Evolutionary conservation across 2,329 filamentous ascomycete genomes (phyloP), one percentile per base, ranked within the genome.

Genomic region (Didymella exigua): DNA sequence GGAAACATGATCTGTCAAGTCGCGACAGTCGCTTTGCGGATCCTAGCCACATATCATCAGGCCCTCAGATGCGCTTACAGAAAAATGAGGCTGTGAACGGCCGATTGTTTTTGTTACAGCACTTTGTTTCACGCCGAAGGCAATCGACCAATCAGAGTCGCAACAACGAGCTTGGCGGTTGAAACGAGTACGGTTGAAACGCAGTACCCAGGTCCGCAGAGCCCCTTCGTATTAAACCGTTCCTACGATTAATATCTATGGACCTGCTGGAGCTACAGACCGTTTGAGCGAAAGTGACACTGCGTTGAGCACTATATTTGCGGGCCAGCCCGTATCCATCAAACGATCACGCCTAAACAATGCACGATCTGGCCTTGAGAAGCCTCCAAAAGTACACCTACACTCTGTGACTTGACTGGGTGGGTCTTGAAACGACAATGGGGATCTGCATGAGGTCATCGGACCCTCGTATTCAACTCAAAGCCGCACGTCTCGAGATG

Each of bases 101-200:
- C 21, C 23, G 36, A 26, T 16, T 46, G 43, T 41, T 47, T 23
- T n/a, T 55, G 54, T 48, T 38, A 51, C 48, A 51, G 13, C 14
- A n/a, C 16, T 3, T 3, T 48, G 54, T 44, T 33, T 31, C 41
- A 50, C 42, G 18, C 23, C 26, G 2, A 21, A 29, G 36, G 2
- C 7, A 11, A 2, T 19, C 37, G 10, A 23, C 54, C 54, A 56
- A 56, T 56, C 54, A 51, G 21, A 42, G 11, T 19, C 4, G 9
- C 48, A 6, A 11, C 14, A 8, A 11, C 21, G 3, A 14, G 31
- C 54, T 56, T 50, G 53, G 42, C 47, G 33, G 7, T 30, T 5
- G 23, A 24, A 43, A 51, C 54, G 54, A 47, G 54, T 51, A 51
- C 38, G 30, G 42, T 10, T 51, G 54, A 56, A 56, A 56, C 54